Base-by-base conservation (phyloP, 2,329 filamentous ascomycete species). In the Monosporascus sp. region DNA sequence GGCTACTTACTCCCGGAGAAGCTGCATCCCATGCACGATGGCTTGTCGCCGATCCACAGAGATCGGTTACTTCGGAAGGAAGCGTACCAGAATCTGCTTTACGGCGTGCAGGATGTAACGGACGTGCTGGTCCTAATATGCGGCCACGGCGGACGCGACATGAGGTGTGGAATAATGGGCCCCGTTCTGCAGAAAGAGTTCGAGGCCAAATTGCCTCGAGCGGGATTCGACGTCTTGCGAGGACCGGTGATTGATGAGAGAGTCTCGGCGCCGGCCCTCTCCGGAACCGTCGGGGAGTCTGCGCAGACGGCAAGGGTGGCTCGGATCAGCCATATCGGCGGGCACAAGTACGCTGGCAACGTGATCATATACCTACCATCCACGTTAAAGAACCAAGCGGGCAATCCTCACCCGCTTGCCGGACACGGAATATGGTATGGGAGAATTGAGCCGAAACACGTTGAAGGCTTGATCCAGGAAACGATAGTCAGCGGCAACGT, bases 261-360 rank as follows among this genome's bases (percentile, higher is more conserved):
- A 11, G 65, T 65, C 3, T 66, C 68, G 7, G 61, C 62, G 14
- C 61, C 65, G 11, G 54, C 53, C 17, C 55, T 70, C 0, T 52
- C 62, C 3, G 65, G 65, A 5, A 51, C 56, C 14, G 56, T 49
- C 26, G 48, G n/a, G 6, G 56, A 57, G n/a, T 56, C 59, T 60
- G 55, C 56, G 11, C 59, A 60, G 7, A 73, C 77, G 1, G 87
- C 84, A 2, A 74, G 85, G 48, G 80, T 92, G 0, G 90, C 83
- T 0, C 64, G 87, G 52, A 88, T 92, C 52, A 90, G 86, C 56
- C 90, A 95, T 63, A 85, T 95, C 51, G 89, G 90, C 1, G 90
- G 90, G 0, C 90, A 95, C 71, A 92, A 91, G 68, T 93, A 87
- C 67, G 90, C 90, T 0, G 90, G 90, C 1, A 95, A 95, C 68